Evolutionary conservation across 495 filamentous ascomycete genomes (phyloP), one percentile per base, ranked within the genome.

Genomic region (Jackrogersella minutella): DNA sequence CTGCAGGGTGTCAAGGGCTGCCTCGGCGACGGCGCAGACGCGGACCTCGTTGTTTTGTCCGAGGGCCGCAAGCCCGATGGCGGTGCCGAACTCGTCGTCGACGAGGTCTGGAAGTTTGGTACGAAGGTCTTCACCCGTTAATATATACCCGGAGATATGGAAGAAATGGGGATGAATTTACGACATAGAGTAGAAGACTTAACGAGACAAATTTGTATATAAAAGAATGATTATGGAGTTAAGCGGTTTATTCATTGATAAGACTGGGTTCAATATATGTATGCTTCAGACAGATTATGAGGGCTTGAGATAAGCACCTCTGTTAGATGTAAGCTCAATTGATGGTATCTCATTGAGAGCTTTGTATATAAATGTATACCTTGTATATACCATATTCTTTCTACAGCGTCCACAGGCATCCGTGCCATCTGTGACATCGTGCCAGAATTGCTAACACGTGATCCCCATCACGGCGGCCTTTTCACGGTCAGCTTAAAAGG

Each of bases 61-160:
- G 86, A 90, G 69, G 77, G 72, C 30, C 71, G 73, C 6, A 81
- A 83, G 64, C 72, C 7, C 63, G 80, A 76, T 64, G 78, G 53
- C 74, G 75, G 53, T 75, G 75, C 70, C 62, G 75, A 80, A n/a
- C 75, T 93, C 71, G 81, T 76, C 36, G 81, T 93, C 6, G 87
- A 90, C 62, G 84, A 92, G 73, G 90, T 92, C 24, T 93, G 89
- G 89, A 93, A 93, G 76, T 87, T 90, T 71, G 90, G 90, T n/a
- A 72, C 67, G 3, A 74, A 70, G 50, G 71, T 78, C 24, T 74
- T 74, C 30, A 66, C 26, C 37, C 62, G 56, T 4, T 69, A 22
- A 58, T 54, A 26, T 4, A 41, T 10, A 44, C 24, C 7, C n/a
- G 19, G 17, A 22, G 3, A 34, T 30, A 14, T 3, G 41, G 24